These are phyloP conservation scores for Allantophomopsis cytisporea DNA, from an alignment of 2,329 filamentous ascomycete genomes.

Conservation along the genomic window DNA sequence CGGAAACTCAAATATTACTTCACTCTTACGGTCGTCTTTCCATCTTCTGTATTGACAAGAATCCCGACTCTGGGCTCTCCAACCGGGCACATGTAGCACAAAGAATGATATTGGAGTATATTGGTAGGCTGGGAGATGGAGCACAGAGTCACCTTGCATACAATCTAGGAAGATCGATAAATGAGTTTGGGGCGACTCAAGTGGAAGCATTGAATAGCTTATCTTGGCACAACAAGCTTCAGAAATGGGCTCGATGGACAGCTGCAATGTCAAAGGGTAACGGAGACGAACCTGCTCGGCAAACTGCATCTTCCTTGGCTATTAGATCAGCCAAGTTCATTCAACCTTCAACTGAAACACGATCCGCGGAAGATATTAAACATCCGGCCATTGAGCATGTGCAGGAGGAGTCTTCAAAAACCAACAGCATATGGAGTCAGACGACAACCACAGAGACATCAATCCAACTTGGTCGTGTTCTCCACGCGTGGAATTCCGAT, in stretches of 20 bases:
- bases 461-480: not conserved
- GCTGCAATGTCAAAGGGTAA: slow-evolving; percentile 7
- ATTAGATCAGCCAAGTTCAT: too few relatives aligned
- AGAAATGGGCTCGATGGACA: slow-evolving; percentile 15
- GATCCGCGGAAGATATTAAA: too few relatives aligned
- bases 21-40: not conserved
- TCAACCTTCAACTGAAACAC: too few relatives aligned
- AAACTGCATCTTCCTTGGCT: too few relatives aligned
- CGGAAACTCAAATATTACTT: too few relatives aligned
- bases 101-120: too few relatives aligned
- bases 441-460: not conserved
- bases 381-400: not conserved
- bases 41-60: slow-evolving; percentile 5
- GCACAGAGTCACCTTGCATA: too few relatives aligned
- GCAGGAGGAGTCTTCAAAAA: not conserved
- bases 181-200: too few relatives aligned
- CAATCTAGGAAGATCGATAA: too few relatives aligned
- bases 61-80: slow-evolving; percentile 3
- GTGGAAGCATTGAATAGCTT: slow-evolving; percentile 8
- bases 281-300: not conserved
- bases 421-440: too few relatives aligned
- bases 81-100: slow-evolving; percentile 9
- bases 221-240: slow-evolving; percentile 14
- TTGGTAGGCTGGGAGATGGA: too few relatives aligned
- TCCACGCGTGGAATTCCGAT: not conserved